Evolutionary conservation across 108 stramenopile genomes (phyloP).

Genomic region (Nitzschia putrida): DNA sequence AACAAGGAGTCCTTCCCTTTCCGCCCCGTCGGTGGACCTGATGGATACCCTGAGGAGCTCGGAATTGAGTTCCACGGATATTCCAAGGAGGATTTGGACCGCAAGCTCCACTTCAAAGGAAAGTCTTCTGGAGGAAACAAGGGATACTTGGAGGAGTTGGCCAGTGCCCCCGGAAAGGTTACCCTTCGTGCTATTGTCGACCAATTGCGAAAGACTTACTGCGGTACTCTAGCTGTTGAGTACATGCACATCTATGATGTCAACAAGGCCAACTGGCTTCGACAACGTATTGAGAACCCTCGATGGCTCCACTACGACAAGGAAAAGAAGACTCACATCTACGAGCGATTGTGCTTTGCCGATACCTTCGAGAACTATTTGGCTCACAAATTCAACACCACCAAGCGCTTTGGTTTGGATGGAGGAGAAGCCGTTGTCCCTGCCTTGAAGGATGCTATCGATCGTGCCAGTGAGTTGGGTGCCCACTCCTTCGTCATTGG

Average conservation of each 20-base stretch:
- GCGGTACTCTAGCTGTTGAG: slow-evolving; percentile 94
- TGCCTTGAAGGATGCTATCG: slow-evolving; percentile 94
- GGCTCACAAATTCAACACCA: slow-evolving; percentile 97
- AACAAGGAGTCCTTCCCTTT: slow-evolving; percentile 76
- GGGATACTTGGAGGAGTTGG: slow-evolving; percentile 93
- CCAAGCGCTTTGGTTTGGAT: slow-evolving; percentile 98
- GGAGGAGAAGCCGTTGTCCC: slow-evolving; percentile 96
- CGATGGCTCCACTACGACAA: slow-evolving; percentile 69
- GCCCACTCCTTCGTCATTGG: slow-evolving; percentile 96
- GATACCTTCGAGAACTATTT: slow-evolving; percentile 98
- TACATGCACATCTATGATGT: slow-evolving; percentile 96
- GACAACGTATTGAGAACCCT: slow-evolving; percentile 94
- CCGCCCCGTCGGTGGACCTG: slow-evolving; percentile 47
- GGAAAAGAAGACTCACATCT: slow-evolving; percentile 93
- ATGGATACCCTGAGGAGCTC: slow-evolving; percentile 80
- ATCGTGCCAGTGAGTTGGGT: slow-evolving; percentile 93
- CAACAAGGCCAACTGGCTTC: slow-evolving; percentile 96
- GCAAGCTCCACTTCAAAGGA: slow-evolving; percentile 85
- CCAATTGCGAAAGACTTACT: slow-evolving; percentile 90
- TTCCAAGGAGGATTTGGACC: slow-evolving; percentile 87
- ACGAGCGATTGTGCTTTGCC: slow-evolving; percentile 92
- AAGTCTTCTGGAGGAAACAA: slow-evolving; percentile 85
- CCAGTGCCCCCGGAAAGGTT: slow-evolving; percentile 69
- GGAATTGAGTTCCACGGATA: slow-evolving; percentile 92
- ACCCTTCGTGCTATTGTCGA: slow-evolving; percentile 87